phyloP scores from a whole-genome alignment of 176 grass and related monocot species.

The Musa schizocarpa region DNA sequence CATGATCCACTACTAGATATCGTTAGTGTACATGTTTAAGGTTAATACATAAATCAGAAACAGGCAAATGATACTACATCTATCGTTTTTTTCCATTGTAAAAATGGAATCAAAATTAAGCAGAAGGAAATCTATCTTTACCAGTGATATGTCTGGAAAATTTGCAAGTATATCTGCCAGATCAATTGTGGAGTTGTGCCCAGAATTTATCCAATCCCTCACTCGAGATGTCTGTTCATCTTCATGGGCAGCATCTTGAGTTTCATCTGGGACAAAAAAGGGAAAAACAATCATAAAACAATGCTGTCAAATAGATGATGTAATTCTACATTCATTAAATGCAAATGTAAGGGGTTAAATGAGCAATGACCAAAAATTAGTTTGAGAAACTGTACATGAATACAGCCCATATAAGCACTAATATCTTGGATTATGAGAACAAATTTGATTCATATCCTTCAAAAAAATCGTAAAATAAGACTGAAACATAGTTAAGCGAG shows the following conservation, averaged over 20 bases:
- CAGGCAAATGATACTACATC: neutral
- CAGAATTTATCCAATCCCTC: slow-evolving; percentile 67
- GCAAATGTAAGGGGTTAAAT: neutral
- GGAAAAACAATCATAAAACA: neutral
- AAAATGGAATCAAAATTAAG: neutral
- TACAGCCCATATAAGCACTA: neutral
- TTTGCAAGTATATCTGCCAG: slow-evolving; percentile 67
- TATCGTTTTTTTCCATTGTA: neutral
- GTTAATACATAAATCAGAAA: neutral
- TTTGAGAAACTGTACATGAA: neutral
- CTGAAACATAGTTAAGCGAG: neutral
- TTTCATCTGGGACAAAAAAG: slow-evolving; percentile 48
- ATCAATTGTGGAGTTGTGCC: slow-evolving; percentile 34
- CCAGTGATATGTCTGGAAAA: slow-evolving; percentile 71
- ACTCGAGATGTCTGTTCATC: slow-evolving; percentile 58
- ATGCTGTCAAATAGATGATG: neutral
- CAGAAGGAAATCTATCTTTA: slow-evolving; percentile 21
- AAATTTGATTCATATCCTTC: neutral
- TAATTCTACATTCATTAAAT: neutral
- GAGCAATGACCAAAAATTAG: neutral
- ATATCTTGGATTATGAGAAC: neutral
- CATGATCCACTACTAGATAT: neutral
- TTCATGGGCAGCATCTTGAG: slow-evolving; percentile 78
- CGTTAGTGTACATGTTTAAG: neutral
- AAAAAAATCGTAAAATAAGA: slow-evolving; percentile 22